These are phyloP conservation scores for Parastagonospora avenae DNA, from an alignment of 2,329 filamentous ascomycete species.

Conservation along the genomic window DNA sequence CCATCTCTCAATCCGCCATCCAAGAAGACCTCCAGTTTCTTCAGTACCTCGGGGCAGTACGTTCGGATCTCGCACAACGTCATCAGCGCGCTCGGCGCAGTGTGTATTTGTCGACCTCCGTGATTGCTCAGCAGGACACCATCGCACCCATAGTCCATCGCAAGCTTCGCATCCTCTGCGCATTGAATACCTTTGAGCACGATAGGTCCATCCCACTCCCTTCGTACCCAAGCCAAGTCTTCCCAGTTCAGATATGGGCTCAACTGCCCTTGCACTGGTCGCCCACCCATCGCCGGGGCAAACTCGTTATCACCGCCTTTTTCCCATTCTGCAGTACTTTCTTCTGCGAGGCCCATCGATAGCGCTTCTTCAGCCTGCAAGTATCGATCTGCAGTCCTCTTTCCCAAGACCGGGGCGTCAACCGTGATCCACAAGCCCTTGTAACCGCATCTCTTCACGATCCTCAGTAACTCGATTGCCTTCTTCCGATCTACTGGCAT, in stretches of 20 bases:
- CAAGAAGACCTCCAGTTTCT: conserved; percentile 44
- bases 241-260: conserved; percentile 56
- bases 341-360: conserved; percentile 57
- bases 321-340: conserved; percentile 58
- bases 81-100: conserved; percentile 43
- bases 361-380: conserved; percentile 56
- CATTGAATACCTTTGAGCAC: conserved; percentile 54
- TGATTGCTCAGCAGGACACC: conserved; percentile 60
- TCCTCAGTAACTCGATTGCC: conserved; percentile 38
- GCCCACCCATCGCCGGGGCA: conserved; percentile 62
- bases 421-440: conserved; percentile 46
- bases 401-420: conserved; percentile 42
- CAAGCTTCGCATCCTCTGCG: conserved; percentile 53
- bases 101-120: conserved; percentile 59
- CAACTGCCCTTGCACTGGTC: conserved; percentile 32
- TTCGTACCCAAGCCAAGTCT: conserved; percentile 53
- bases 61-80: conserved; percentile 46
- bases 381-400: conserved; percentile 41
- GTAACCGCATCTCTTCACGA: conserved; percentile 38
- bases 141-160: conserved; percentile 51
- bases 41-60: conserved; percentile 44
- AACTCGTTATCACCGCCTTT: conserved; percentile 59
- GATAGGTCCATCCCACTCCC: conserved; percentile 49
- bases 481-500: conserved; percentile 41
- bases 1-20: conserved; percentile 47